Percentiles rank a stretch among this genome's conserved stretches.
These are phyloP conservation scores for Bidens hawaiensis DNA, from an alignment of 140 eudicot genomes.

Conservation along the genomic window DNA sequence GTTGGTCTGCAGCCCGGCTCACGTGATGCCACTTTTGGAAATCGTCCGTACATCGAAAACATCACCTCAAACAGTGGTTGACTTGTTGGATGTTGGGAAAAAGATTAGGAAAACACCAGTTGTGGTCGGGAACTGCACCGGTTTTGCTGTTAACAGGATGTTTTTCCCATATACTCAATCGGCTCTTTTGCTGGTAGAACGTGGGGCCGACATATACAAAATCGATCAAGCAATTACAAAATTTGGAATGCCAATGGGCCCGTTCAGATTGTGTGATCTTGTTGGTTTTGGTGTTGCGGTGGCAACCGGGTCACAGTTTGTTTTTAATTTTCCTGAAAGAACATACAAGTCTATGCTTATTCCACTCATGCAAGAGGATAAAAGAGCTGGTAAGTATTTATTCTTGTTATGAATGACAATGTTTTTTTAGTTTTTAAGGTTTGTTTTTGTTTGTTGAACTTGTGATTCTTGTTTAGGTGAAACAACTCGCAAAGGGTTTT, in stretches of 20 bases:
- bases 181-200: constrained; percentile 88
- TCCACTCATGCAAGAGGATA: constrained; percentile 89
- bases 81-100: constrained; percentile 80
- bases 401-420: not conserved
- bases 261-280: constrained; percentile 80
- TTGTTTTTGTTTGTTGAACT: not conserved
- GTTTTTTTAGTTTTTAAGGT: not conserved
- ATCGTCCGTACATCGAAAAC: constrained; percentile 81
- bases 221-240: constrained; percentile 71
- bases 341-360: constrained; percentile 68
- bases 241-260: constrained; percentile 99
- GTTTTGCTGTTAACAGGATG: constrained; percentile 90
- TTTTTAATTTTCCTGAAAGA: constrained; percentile 73
- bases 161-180: constrained; percentile 92
- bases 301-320: constrained; percentile 71
- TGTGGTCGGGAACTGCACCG: constrained; percentile 88
- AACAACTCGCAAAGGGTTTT: constrained; percentile 73
- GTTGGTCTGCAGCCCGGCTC: constrained; percentile 85
- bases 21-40: constrained; percentile 90
- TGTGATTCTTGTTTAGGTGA: constrained; percentile 50
- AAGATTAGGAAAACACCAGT: constrained; percentile 83
- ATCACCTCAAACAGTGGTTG: constrained; percentile 75
- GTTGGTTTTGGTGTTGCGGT: constrained; percentile 85
- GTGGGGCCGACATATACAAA: constrained; percentile 67
- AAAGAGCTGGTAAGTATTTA: constrained; percentile 72